Evolutionary conservation across 2,329 filamentous ascomycete genomes (phyloP).

Genomic region (Neofusicoccum ribis): DNA sequence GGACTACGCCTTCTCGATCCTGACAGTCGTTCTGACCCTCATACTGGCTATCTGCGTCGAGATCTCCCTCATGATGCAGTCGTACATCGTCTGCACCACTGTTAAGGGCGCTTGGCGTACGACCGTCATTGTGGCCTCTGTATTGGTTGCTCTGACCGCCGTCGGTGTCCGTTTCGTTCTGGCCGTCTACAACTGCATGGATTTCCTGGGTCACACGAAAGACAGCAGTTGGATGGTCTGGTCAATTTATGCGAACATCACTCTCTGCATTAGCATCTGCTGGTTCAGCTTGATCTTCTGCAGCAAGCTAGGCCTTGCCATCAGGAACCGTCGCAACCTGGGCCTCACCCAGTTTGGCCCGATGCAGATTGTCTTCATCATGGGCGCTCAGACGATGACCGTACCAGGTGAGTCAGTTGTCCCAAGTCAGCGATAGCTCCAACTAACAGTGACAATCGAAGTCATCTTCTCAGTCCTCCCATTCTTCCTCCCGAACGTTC

Average conservation of each 20-base stretch:
- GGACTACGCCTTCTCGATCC: slow-evolving; percentile 50
- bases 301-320: slow-evolving; percentile 59
- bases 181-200: slow-evolving; percentile 49
- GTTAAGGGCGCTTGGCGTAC: slow-evolving; percentile 44
- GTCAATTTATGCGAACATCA: slow-evolving; percentile 41
- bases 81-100: slow-evolving; percentile 62
- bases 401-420: slow-evolving; percentile 55
- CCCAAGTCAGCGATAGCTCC: background rate
- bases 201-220: background rate
- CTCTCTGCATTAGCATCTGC: slow-evolving; percentile 58
- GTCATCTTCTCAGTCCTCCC: slow-evolving; percentile 62
- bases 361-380: slow-evolving; percentile 67
- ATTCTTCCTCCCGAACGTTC: slow-evolving; percentile 48
- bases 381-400: slow-evolving; percentile 66
- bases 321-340: slow-evolving; percentile 56
- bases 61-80: slow-evolving; percentile 62
- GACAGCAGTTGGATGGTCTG: slow-evolving; percentile 30
- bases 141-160: slow-evolving; percentile 51
- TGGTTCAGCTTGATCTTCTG: slow-evolving; percentile 64
- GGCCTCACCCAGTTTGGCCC: slow-evolving; percentile 63
- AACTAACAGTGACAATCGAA: slow-evolving; percentile 35
- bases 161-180: slow-evolving; percentile 56
- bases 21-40: slow-evolving; percentile 51
- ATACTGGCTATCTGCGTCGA: slow-evolving; percentile 58
- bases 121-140: slow-evolving; percentile 50